These are phyloP conservation scores for Dioscorea zingiberensis DNA, from an alignment of 106 monocot species.

Conservation along the genomic window DNA sequence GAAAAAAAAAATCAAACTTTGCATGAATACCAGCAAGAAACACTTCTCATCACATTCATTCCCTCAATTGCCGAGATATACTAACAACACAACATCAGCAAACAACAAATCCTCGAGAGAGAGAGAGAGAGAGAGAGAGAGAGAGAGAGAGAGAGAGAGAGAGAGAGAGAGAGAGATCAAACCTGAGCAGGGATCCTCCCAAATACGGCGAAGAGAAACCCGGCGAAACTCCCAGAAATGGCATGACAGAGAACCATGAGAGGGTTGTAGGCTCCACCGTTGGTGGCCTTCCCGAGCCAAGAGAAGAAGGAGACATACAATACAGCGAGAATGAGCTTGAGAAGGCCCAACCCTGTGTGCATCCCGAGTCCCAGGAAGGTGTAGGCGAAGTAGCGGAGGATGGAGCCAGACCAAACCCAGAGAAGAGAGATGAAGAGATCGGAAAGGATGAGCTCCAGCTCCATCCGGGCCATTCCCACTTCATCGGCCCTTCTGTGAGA, in stretches of 20 bases:
- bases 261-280: constrained; percentile 40
- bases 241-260: constrained; percentile 39
- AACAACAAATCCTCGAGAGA: no score
- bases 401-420: constrained; percentile 52
- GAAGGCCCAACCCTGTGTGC: constrained; percentile 1
- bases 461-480: not conserved
- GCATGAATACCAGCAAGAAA: no score
- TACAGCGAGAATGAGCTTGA: constrained; percentile 26
- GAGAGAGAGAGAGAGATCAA: not conserved
- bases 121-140: no score
- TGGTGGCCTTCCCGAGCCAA: constrained; percentile 17
- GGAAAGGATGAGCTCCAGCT: constrained; percentile 15
- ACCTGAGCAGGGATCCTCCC: constrained; percentile 42
- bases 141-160: constrained; percentile 6
- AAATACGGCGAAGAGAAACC: constrained; percentile 25
- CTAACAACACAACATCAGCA: no score
- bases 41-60: no score
- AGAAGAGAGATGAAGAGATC: constrained; percentile 46
- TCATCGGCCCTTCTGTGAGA: no score
- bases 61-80: no score
- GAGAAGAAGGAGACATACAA: constrained; percentile 28
- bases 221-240: constrained; percentile 17
- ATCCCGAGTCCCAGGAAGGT: constrained; percentile 21
- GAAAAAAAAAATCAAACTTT: not conserved
- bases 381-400: constrained; percentile 27